These are phyloP conservation scores for Tetratostichococcus sp. DNA, from an alignment of 139 green algal genomes.

Conservation along the genomic window DNA sequence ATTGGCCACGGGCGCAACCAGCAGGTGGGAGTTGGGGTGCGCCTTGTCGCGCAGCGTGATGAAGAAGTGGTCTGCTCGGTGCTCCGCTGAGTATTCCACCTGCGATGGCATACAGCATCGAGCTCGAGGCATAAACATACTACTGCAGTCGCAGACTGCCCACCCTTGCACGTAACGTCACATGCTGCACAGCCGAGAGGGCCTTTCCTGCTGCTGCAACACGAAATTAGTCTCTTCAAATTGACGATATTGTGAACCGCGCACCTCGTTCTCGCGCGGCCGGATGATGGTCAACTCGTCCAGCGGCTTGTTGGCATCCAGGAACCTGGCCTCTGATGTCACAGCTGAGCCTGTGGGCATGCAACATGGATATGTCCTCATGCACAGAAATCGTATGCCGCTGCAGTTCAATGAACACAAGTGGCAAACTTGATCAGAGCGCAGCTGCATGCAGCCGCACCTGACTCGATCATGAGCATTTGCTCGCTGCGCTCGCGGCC, in stretches of 20 bases:
- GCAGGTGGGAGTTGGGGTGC: constrained; percentile 78
- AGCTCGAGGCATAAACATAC: constrained; percentile 3
- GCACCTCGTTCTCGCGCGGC: constrained; percentile 38
- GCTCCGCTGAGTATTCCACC: constrained; percentile 65
- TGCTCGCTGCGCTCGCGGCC: constrained; percentile 44
- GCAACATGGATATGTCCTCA: no score
- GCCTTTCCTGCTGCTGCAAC: not conserved
- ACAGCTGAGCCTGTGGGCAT: constrained; percentile 58
- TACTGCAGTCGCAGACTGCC: no score
- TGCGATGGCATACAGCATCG: not conserved
- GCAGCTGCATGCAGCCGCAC: constrained; percentile 1
- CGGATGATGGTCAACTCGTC: constrained; percentile 53
- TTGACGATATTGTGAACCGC: not conserved
- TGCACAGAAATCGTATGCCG: no score
- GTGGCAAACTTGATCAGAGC: no score
- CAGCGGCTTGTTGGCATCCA: constrained; percentile 52
- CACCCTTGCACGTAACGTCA: not conserved
- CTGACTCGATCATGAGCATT: constrained; percentile 58
- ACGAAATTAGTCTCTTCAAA: not conserved
- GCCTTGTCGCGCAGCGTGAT: constrained; percentile 55
- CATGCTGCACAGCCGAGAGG: not conserved
- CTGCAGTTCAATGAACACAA: no score
- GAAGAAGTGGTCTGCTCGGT: constrained; percentile 52
- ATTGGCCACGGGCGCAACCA: constrained; percentile 47
- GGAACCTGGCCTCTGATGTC: constrained; percentile 64